A percentile compares a stretch with the other conserved stretches of the same genome.
These are phyloP conservation scores for Marvania coccoides DNA, from an alignment of 139 green algal genomes.

Conservation along the genomic window DNA sequence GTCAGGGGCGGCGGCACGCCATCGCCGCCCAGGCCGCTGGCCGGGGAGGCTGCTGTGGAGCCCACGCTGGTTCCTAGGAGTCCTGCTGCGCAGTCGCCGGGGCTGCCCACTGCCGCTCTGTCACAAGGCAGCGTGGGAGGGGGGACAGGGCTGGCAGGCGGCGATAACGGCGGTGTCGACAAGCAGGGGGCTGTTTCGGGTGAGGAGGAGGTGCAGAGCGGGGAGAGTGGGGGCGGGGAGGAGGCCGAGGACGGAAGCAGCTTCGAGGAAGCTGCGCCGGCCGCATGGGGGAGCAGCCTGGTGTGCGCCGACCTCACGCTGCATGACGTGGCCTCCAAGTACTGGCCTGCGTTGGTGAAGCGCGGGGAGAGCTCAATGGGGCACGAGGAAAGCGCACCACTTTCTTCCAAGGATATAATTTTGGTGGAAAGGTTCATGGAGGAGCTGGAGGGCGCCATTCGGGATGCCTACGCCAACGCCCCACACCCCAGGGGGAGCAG, in stretches of 20 bases:
- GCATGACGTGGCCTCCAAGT: slow-evolving; percentile 24
- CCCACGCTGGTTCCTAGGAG: no score
- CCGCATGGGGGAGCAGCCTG: slow-evolving; percentile 20
- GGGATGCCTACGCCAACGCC: no score
- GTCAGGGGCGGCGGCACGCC: no score
- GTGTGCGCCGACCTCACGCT: slow-evolving; percentile 29
- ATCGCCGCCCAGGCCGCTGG: no score
- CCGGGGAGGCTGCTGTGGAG: no score
- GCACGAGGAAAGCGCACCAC: background rate
- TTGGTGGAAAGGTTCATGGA: background rate
- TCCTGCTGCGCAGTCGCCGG: no score
- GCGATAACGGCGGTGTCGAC: no score
- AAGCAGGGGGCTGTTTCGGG: no score
- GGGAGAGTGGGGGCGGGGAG: no score
- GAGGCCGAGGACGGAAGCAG: no score
- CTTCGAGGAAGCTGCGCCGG: background rate
- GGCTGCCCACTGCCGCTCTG: background rate
- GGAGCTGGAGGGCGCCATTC: background rate
- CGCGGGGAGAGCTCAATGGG: slow-evolving; percentile 7
- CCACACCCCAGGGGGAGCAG: background rate
- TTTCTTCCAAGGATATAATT: background rate
- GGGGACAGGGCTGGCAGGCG: no score
- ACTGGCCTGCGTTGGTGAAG: slow-evolving; percentile 17
- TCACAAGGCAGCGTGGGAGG: background rate
- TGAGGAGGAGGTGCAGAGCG: no score